Evolutionary conservation across 192 early-diverging fungal species (phyloP).

Genomic region (Podila minutissima): DNA sequence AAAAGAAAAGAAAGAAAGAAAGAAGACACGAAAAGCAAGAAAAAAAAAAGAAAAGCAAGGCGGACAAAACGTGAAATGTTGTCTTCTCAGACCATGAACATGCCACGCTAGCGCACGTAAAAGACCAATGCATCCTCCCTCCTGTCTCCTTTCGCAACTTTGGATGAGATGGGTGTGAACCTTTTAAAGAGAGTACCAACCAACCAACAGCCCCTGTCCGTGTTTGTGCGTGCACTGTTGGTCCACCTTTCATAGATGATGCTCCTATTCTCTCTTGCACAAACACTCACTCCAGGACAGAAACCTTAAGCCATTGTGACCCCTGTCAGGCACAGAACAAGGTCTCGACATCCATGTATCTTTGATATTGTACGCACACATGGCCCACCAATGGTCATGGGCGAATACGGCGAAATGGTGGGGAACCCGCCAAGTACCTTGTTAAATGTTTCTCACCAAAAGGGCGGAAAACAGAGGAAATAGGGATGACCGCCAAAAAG

Average conservation of each 20-base stretch:
- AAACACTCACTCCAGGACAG: too few species aligned
- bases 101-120: neutral
- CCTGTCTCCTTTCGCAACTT: neutral
- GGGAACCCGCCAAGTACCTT: too few species aligned
- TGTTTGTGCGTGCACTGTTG: neutral
- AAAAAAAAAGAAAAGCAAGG: neutral
- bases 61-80: neutral
- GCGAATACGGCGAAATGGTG: too few species aligned
- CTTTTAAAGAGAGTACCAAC: neutral
- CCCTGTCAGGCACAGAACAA: too few species aligned
- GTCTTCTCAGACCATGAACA: neutral
- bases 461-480: too few species aligned
- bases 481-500: too few species aligned
- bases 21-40: neutral
- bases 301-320: too few species aligned
- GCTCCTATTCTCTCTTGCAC: too few species aligned
- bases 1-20: neutral
- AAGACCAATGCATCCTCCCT: neutral
- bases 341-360: too few species aligned
- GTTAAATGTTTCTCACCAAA: too few species aligned
- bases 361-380: too few species aligned
- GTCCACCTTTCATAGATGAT: neutral
- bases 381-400: too few species aligned
- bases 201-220: neutral
- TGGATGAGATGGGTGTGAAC: neutral